Conservation (phyloP, 805 yeast genomes). For the Wickerhamiella spandovensis region DNA sequence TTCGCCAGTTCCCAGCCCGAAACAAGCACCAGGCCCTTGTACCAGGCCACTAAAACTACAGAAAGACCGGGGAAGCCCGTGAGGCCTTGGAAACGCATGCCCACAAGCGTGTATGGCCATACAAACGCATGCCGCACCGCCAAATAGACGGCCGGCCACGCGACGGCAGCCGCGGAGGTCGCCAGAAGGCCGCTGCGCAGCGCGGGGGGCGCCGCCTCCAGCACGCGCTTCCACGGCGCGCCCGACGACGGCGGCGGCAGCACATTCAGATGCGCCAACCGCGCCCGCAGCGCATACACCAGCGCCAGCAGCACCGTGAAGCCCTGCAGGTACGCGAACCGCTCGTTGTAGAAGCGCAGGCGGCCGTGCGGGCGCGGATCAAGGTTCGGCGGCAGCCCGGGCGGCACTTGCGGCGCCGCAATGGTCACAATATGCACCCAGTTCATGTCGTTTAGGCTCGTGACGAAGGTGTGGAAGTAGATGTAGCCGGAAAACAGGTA, state of each 20-base stretch:
- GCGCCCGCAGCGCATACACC: conserved; percentile 1
- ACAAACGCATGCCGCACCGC: too few species aligned
- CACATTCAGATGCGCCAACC: conserved; percentile 3
- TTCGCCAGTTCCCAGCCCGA: conserved; percentile 20
- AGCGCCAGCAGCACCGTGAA: neutral
- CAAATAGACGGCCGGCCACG: neutral
- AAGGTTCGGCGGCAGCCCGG: conserved; percentile 2
- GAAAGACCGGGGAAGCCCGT: conserved; percentile 1
- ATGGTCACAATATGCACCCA: neutral
- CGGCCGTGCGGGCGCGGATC: neutral
- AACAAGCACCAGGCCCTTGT: conserved; percentile 12
- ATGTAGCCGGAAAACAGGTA: neutral
- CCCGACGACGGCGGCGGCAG: conserved; percentile 1
- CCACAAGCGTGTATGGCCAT: neutral
- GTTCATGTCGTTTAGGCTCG: neutral
- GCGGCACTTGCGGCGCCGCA: conserved; percentile 1
- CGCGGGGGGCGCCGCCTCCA: conserved; percentile 1
- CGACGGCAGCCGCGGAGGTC: neutral
- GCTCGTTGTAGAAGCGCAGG: neutral
- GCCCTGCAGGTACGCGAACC: neutral
- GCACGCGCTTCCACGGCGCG: conserved; percentile 7
- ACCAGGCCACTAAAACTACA: neutral
- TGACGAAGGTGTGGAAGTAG: neutral
- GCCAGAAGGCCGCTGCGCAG: neutral
- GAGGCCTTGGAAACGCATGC: conserved; percentile 3